phyloP scores from a whole-genome alignment of 2,329 filamentous ascomycete genomes.

The Cercospora janseana region DNA sequence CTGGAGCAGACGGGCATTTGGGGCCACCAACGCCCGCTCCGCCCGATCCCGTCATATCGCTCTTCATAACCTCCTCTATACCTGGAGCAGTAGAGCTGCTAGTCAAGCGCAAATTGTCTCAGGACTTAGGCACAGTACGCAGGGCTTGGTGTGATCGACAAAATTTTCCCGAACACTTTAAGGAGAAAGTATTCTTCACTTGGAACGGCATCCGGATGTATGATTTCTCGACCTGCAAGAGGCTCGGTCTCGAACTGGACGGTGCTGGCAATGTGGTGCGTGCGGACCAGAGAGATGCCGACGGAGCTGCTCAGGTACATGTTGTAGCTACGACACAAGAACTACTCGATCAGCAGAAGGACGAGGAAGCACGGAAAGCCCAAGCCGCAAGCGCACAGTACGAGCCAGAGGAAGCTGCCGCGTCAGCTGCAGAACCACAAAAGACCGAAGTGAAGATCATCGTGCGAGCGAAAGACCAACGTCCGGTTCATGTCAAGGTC shows the following conservation, averaged over 20 bases:
- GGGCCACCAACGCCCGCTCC: conserved; percentile 23
- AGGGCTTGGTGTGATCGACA: conserved; percentile 68
- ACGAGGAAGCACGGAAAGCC: conserved; percentile 45
- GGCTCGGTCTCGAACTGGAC: conserved; percentile 60
- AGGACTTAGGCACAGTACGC: conserved; percentile 65
- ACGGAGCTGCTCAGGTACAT: conserved; percentile 60
- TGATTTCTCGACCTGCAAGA: conserved; percentile 69
- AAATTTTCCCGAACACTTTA: conserved; percentile 49
- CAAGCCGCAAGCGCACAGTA: conserved; percentile 4
- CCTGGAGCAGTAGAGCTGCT: conserved; percentile 59
- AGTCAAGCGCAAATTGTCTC: conserved; percentile 65
- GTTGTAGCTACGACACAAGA: conserved; percentile 75
- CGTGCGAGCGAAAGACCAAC: conserved; percentile 52
- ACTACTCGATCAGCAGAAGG: conserved; percentile 53
- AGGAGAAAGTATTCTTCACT: conserved; percentile 67
- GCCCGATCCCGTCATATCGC: conserved; percentile 55
- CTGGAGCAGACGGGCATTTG: conserved; percentile 12
- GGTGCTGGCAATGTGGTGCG: conserved; percentile 40
- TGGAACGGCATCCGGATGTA: conserved; percentile 74
- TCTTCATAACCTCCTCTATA: conserved; percentile 69
- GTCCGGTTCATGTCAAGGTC: conserved; percentile 53
- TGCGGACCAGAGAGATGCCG: conserved; percentile 50
- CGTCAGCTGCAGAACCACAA: conserved; percentile 17
- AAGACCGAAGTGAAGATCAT: conserved; percentile 45
- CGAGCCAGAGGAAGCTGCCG: conserved; percentile 11